Evolutionary conservation across 768 basidiomycete species (phyloP), one percentile per base, ranked within the genome.

Genomic region (Tricholoma flavovirens): DNA sequence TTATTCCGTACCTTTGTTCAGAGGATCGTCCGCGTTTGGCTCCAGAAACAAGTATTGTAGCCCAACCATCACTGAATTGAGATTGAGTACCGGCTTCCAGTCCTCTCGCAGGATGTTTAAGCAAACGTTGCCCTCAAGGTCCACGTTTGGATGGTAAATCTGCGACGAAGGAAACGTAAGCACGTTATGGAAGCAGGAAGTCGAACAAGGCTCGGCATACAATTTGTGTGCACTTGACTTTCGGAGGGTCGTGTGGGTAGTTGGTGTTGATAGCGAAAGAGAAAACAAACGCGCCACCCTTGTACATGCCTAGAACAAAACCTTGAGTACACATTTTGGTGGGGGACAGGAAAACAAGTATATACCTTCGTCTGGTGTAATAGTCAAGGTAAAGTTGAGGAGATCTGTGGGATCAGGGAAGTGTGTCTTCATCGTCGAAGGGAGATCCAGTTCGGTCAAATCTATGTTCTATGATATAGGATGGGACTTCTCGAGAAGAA

Each of bases 131-230:
- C 97, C 97, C 68, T 98, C 93, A 35, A 97, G 81, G 71, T 99
- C 97, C 52, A 99, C 88, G 66, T 99, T 99, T 0, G 97, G 97
- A 69, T 99, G 97, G 71, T 99, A 99, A 67, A 98, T 98, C 96
- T 98, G 51, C 33, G 19, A 26, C 42, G 8, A 30, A 32, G 26
- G 21, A 26, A 50, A 55, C 8, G 51, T 66, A 9, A 64, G 48
- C 29, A 51, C 29, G 51, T 53, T 22, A 15, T 17, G 53, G 42
- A 29, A 26, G n/a, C 49, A 11, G 40, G 38, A 17, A n/a, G 26
- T 56, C n/a, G 38, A 32, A 43, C 2, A 51, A 51, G 46, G 36
- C 40, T 54, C 55, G 19, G 69, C 86, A 56, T 67, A 95, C 96
- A 61, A 86, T 97, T 68, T 93, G 93, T 46, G 86, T 88, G 76